Base-by-base conservation (phyloP, 2,329 filamentous ascomycete genomes). In the Xylariaceae sp. region DNA sequence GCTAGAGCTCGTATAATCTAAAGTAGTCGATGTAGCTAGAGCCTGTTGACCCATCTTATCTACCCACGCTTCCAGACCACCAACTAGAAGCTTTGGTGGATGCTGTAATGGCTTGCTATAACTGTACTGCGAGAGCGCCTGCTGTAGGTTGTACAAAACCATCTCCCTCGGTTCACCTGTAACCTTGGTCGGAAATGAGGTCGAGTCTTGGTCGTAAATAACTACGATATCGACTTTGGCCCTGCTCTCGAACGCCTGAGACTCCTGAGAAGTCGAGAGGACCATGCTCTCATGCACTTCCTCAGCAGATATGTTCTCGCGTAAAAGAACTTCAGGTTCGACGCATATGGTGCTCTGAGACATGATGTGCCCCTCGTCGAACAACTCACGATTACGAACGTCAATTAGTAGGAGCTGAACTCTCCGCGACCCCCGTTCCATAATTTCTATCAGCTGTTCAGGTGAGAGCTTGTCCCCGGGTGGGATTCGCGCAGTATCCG, bases 291-390 rank as follows among this genome's bases (percentile, higher is more conserved):
- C 85, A 15, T 69, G 72, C 29, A 85, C 75, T 17, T 83, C 68
- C 16, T 73, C 71, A 3, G 77, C 78, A 1, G 81, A 82, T 16
- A 83, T 74, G 34, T 79, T 83, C 34, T 83, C 78, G 41, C 87
- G 79, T 36, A 89, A 63, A 9, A 84, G 77, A 34, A 94, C 78
- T 18, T 69, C 73, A 3, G 90, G 89, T 56, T 98, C 93, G 45
- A 98, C 79, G 62, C 93, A 98, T 34, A 98, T 88, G 30, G 89
- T 87, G 4, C 80, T 83, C 42, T 83, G 83, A 4, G 86, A 82
- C 69, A 86, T 85, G 49, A 98, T 89, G 60, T 98, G 93, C 0
- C 93, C 93, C 36, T 84, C 76, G 52, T 97, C 89, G 58, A 87
- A 98, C 8, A 86, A 79, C 39, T 86, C 79, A 19, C 93, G 82